Conservation (phyloP, 116 monocot species). For the Papilionanthe hybrid region DNA sequence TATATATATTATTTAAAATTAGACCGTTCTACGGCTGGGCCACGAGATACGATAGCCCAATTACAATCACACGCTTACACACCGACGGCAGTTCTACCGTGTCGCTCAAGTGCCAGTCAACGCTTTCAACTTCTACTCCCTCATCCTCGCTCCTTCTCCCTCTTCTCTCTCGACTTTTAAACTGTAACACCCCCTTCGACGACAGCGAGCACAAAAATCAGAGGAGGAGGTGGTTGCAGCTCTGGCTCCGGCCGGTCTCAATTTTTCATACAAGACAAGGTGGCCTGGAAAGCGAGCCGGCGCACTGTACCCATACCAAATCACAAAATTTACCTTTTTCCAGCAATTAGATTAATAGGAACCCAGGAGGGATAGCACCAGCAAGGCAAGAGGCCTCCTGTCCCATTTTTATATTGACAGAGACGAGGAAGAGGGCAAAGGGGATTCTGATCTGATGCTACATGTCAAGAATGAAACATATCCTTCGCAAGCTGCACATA, state of each 20-base stretch:
- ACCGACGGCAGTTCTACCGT: not conserved
- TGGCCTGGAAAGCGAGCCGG: not conserved
- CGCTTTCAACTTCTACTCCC: not conserved
- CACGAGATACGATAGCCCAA: not conserved
- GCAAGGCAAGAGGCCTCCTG: not conserved
- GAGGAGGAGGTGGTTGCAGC: not conserved
- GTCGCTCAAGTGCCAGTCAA: not conserved
- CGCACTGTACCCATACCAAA: constrained; percentile 2
- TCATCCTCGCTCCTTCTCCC: not conserved
- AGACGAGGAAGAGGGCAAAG: not conserved
- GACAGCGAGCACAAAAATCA: not conserved
- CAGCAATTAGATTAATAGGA: constrained; percentile 8
- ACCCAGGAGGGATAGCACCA: not conserved
- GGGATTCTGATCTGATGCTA: constrained; percentile 42
- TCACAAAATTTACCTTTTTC: constrained; percentile 7
- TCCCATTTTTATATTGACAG: constrained; percentile 1
- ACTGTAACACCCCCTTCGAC: not conserved
- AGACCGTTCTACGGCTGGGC: not conserved
- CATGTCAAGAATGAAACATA: constrained; percentile 76
- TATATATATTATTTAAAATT: no score
- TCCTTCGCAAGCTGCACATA: constrained; percentile 70
- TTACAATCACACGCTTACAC: not conserved
- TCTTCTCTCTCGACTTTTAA: not conserved
- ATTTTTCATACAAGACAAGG: not conserved
- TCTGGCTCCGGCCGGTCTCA: not conserved